Conservation (phyloP, 2,329 filamentous ascomycete genomes). For the Venturia effusa region DNA sequence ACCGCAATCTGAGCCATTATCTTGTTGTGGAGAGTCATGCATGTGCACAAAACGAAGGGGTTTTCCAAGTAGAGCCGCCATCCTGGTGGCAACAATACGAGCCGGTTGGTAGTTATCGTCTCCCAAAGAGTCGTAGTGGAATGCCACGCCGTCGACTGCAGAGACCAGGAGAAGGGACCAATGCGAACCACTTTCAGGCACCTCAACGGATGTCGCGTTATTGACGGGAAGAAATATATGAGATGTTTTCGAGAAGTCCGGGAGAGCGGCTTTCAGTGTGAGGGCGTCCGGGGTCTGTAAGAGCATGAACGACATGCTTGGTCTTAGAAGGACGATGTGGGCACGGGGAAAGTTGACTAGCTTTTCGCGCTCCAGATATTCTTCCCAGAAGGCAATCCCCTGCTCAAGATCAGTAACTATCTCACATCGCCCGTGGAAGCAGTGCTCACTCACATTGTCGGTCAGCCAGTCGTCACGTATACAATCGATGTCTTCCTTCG, state of each 20-base stretch:
- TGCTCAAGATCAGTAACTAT: slow-evolving; percentile 11
- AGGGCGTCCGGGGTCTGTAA: slow-evolving; percentile 57
- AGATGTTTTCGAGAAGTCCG: slow-evolving; percentile 68
- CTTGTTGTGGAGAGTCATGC: slow-evolving; percentile 77
- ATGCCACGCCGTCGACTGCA: slow-evolving; percentile 78
- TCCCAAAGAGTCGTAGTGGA: slow-evolving; percentile 88
- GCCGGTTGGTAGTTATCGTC: slow-evolving; percentile 69
- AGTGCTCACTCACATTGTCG: slow-evolving; percentile 93
- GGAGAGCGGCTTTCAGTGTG: slow-evolving; percentile 56
- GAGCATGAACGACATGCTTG: slow-evolving; percentile 85
- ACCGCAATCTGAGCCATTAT: slow-evolving; percentile 87
- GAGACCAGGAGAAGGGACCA: slow-evolving; percentile 91
- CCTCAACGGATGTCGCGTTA: slow-evolving; percentile 63
- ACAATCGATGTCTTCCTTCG: slow-evolving; percentile 76
- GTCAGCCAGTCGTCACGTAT: slow-evolving; percentile 93
- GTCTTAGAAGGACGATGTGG: slow-evolving; percentile 80
- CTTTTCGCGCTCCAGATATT: slow-evolving; percentile 82
- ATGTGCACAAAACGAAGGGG: slow-evolving; percentile 69
- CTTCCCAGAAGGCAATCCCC: slow-evolving; percentile 19
- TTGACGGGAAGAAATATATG: slow-evolving; percentile 96
- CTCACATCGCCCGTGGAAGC: slow-evolving; percentile 75
- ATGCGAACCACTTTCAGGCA: slow-evolving; percentile 82
- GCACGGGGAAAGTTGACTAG: slow-evolving; percentile 70
- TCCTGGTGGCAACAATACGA: slow-evolving; percentile 54
- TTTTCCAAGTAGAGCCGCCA: slow-evolving; percentile 56